These are phyloP conservation scores for Leishmania martiniquensis DNA, from an alignment of 208 protist species.

Conservation along the genomic window DNA sequence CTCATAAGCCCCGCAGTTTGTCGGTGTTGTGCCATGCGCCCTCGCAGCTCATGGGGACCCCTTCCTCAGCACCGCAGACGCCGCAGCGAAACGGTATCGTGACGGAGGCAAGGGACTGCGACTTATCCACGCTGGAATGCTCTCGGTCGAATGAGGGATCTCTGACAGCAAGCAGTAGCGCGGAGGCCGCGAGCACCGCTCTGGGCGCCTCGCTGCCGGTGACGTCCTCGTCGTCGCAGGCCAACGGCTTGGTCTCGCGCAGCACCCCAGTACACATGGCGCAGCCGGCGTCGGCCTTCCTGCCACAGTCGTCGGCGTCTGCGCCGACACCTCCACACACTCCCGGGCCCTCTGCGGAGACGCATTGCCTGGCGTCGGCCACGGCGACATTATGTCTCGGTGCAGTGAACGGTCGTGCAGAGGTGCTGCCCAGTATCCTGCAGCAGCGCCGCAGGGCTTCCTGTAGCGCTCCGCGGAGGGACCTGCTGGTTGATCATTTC, in stretches of 20 bases:
- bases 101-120: background rate
- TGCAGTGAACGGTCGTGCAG: background rate
- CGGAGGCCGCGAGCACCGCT: background rate
- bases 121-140: background rate
- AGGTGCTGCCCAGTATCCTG: background rate
- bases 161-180: background rate
- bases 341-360: background rate
- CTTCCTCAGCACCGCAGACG: background rate
- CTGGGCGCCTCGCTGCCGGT: background rate
- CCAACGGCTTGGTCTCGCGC: no score
- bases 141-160: background rate
- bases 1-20: background rate
- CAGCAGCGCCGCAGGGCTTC: background rate
- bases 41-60: background rate
- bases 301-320: background rate
- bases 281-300: background rate
- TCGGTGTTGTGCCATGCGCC: background rate
- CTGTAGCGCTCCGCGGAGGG: background rate
- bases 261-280: background rate
- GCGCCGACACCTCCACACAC: background rate
- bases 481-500: background rate
- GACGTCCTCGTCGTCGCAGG: background rate
- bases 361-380: background rate
- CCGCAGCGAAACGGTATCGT: conserved; percentile 6
- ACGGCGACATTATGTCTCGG: background rate